These are phyloP conservation scores for Aspergillus biplanus DNA, from an alignment of 495 filamentous ascomycete genomes.

Conservation along the genomic window DNA sequence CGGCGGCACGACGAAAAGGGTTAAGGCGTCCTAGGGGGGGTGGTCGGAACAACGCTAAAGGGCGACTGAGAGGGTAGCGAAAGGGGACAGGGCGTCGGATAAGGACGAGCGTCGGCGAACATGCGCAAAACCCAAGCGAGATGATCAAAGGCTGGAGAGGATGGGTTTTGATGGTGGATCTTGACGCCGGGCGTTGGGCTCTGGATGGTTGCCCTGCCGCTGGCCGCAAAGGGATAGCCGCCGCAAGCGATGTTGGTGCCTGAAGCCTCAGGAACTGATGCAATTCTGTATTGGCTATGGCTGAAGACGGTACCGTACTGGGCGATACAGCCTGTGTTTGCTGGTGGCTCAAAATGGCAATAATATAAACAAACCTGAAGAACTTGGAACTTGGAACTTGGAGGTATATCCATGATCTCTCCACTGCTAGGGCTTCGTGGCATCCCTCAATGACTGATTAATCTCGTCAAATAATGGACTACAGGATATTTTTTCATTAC, in stretches of 20 bases:
- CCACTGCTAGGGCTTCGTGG: too few relatives aligned
- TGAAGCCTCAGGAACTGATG: background rate
- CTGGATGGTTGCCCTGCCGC: conserved; percentile 51
- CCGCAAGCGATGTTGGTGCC: conserved; percentile 39
- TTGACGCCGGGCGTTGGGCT: conserved; percentile 40
- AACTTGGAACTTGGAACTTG: too few relatives aligned
- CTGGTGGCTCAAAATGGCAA: too few relatives aligned
- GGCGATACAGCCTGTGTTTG: background rate
- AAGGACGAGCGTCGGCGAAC: conserved; percentile 25
- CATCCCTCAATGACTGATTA: too few relatives aligned
- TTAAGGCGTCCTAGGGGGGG: conserved; percentile 19
- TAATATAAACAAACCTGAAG: too few relatives aligned
- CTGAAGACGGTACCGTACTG: background rate
- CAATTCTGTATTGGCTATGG: background rate
- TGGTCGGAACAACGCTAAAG: conserved; percentile 22
- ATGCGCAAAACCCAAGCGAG: conserved; percentile 32
- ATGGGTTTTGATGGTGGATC: conserved; percentile 40
- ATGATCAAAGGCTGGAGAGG: conserved; percentile 36
- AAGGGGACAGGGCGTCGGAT: conserved; percentile 15
- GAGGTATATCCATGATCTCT: too few relatives aligned
- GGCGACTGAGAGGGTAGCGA: conserved; percentile 3
- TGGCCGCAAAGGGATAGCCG: conserved; percentile 51
- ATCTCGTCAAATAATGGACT: too few relatives aligned
- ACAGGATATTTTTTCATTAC: too few relatives aligned
- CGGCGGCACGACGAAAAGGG: conserved; percentile 38